Evolutionary conservation across 2,329 filamentous ascomycete species (phyloP).

Genomic region (Taxawa tesnikishii): DNA sequence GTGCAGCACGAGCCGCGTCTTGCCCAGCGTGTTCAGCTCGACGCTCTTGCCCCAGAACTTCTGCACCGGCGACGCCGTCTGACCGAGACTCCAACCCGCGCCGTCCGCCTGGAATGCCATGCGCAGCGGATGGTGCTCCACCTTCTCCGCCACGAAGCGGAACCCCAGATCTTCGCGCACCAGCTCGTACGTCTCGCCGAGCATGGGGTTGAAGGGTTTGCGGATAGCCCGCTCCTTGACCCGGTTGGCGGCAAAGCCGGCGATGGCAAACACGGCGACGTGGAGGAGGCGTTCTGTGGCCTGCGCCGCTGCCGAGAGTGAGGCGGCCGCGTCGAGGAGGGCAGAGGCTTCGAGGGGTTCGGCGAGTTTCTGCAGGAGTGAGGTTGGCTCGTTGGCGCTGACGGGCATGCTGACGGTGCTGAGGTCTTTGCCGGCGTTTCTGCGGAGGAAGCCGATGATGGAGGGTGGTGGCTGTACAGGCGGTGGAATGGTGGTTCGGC

Average conservation of each 20-base stretch:
- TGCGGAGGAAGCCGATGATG: conserved; percentile 84
- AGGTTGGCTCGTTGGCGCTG: conserved; percentile 86
- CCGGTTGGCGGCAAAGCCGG: conserved; percentile 67
- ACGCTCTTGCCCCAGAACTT: conserved; percentile 99
- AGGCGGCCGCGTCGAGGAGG: conserved; percentile 63
- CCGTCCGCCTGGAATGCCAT: conserved; percentile 84
- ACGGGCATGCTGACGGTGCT: conserved; percentile 97
- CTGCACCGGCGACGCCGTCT: conserved; percentile 78
- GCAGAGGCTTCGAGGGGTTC: conserved; percentile 87
- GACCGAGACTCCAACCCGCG: conserved; percentile 74
- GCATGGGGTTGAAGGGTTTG: conserved; percentile 94
- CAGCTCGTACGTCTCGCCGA: conserved; percentile 91
- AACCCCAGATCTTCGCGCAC: conserved; percentile 79
- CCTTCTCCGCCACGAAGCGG: conserved; percentile 88
- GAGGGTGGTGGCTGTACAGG: conserved; percentile 75
- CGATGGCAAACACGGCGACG: conserved; percentile 82
- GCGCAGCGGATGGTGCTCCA: conserved; percentile 81
- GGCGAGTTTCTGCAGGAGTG: conserved; percentile 73
- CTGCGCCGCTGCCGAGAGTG: conserved; percentile 34
- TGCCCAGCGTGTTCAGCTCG: conserved; percentile 86
- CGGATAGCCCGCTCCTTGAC: conserved; percentile 84
- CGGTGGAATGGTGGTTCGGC: conserved; percentile 58
- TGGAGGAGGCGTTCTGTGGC: conserved; percentile 65
- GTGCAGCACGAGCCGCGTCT: conserved; percentile 66
- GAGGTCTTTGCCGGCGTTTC: conserved; percentile 95